Base-by-base conservation (phyloP, 169 alveolate species). In the Cardiosporidium cionae region DNA sequence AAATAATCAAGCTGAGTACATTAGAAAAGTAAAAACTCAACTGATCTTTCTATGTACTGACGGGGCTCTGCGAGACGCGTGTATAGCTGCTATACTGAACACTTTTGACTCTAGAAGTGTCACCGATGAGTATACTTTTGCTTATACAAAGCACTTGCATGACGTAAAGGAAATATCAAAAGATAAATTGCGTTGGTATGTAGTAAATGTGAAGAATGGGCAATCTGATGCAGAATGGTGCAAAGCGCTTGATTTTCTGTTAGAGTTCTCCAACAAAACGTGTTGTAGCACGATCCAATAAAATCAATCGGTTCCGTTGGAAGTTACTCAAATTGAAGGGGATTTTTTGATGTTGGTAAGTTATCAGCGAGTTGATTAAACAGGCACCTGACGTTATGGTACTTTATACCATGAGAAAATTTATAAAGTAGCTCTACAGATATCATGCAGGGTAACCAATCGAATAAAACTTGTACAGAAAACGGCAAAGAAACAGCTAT, bases 101-200 rank as follows among this genome's bases (percentile, higher is more conserved):
- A 36, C 71, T 0, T 44, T 70, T 35, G 68, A 63, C 70, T 23
- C 27, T 58, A 25, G 36, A 3, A 3, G 27, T 0, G 72, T 36
- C 22, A 6, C 62, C 25, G 62, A 27, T n/a, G 65, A 58, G 0
- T 22, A 36, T 5, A 32, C 72, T 23, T 63, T 63, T 5, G 3
- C 54, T 33, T 34, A 66, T 9, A 29, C 44, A 34, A 63, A 33
- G 6, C 27, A 34, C 25, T 32, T 58, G n/a, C n/a, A n/a, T n/a
- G n/a, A n/a, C n/a, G n/a, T n/a, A n/a, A n/a, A n/a, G n/a, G n/a
- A n/a, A n/a, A n/a, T n/a, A n/a, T n/a, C n/a, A n/a, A n/a, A n/a
- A n/a, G n/a, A n/a, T n/a, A n/a, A n/a, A n/a, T n/a, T n/a, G n/a
- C 5, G 25, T 33, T 66, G 72, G 72, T 66, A 25, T 23, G 72